Conservation (phyloP, 2,329 filamentous ascomycete species). For the Exophiala aquamarina region DNA sequence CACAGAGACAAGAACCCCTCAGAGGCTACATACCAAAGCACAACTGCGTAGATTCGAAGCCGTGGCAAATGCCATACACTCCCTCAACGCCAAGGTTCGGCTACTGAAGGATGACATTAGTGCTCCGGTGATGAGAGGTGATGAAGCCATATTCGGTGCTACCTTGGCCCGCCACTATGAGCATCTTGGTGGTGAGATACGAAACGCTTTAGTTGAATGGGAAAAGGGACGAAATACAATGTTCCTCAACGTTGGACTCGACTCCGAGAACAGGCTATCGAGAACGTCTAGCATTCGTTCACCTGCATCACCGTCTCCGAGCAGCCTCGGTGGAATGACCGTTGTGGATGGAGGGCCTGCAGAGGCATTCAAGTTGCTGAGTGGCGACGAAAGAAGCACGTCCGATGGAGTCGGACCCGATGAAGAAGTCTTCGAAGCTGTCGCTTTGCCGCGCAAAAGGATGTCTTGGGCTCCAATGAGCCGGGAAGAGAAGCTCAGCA, state of each 20-base stretch:
- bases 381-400: constrained; percentile 58
- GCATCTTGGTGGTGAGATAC: constrained; percentile 84
- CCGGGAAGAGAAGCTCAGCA: constrained; percentile 81
- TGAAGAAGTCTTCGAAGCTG: constrained; percentile 86
- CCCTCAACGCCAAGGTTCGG: constrained; percentile 91
- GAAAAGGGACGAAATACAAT: constrained; percentile 82
- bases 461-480: constrained; percentile 59
- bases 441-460: constrained; percentile 72
- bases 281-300: constrained; percentile 27
- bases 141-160: constrained; percentile 68
- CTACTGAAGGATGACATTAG: constrained; percentile 88
- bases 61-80: constrained; percentile 84
- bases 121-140: constrained; percentile 62
- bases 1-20: constrained; percentile 58
- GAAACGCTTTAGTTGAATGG: constrained; percentile 78
- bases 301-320: constrained; percentile 46
- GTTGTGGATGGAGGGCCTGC: constrained; percentile 58
- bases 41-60: constrained; percentile 87
- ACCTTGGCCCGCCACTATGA: constrained; percentile 89
- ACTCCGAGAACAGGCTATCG: constrained; percentile 34
- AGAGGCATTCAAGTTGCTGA: constrained; percentile 75
- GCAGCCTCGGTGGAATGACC: constrained; percentile 45
- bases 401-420: constrained; percentile 51
- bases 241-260: constrained; percentile 68
- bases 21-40: constrained; percentile 79